Base-by-base conservation (phyloP, 495 filamentous ascomycete species). In the Parmelia sp. region DNA sequence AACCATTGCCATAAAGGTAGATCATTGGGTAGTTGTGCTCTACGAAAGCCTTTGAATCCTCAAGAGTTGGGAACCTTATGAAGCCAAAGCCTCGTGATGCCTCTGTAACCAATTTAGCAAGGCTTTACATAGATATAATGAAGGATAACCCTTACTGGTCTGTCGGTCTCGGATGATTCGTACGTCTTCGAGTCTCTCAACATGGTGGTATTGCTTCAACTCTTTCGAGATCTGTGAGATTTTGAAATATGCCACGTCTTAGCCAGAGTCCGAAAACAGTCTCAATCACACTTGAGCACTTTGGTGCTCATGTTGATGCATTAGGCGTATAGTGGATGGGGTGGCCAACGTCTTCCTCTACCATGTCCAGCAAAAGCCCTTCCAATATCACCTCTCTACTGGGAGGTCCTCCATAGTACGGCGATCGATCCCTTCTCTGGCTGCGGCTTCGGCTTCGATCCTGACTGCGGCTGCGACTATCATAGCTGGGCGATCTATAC, bases 51-150 rank as follows among this genome's bases (percentile, higher is more conserved):
- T 80, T 81, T 29, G 90, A 84, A 58, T 84, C 81, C 14, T 79
- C 76, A 49, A 89, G 71, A 31, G 78, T 79, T 27, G 75, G 73
- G 64, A 91, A 91, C 65, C 83, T 82, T 56, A 88, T 80, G 71
- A 90, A 91, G 6, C 85, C 88, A 72, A 90, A 82, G 47, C 80
- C 79, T 56, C 84, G 79, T 19, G 86, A 87, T 55, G 80, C 58
- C 58, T 84, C 86, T 88, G 68, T 49, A 19, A 65, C 36, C 14
- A 11, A 56, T 21, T 68, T 57, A 62, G 60, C 40, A 65, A 31
- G 15, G 17, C 25, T 60, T 69, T 51, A 42, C 45, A 56, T 36
- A 61, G 5, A 29, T 19, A 45, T 17, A 17, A 33, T 47, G 39
- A 36, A 53, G 57, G 36, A 9, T 40, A 33, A 3, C 33, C 72